Conservation (phyloP, 2,329 filamentous ascomycete genomes). For the Orbilia quercus region DNA sequence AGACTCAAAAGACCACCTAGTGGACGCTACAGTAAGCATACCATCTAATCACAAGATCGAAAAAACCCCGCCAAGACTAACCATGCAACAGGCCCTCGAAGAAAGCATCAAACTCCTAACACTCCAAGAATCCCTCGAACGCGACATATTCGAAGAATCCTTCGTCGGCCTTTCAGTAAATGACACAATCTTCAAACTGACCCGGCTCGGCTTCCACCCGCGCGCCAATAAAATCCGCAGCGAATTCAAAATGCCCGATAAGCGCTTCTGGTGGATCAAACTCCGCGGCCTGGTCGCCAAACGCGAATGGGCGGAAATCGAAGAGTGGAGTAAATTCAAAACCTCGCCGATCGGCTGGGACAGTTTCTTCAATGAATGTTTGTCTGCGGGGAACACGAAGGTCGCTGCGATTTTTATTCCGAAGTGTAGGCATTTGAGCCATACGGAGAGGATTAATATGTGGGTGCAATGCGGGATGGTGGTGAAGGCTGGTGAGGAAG, state of each 20-base stretch:
- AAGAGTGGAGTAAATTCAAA: constrained; percentile 78
- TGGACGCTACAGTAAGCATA: constrained; percentile 57
- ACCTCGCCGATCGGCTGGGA: constrained; percentile 98
- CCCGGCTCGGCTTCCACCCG: constrained; percentile 82
- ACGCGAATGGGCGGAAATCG: constrained; percentile 90
- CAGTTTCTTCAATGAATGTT: constrained; percentile 90
- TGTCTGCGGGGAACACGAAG: constrained; percentile 89
- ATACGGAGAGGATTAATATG: constrained; percentile 82
- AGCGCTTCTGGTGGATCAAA: constrained; percentile 86
- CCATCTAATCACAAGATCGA: no score
- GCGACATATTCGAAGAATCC: constrained; percentile 77
- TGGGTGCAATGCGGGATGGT: constrained; percentile 95
- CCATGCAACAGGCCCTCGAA: constrained; percentile 71
- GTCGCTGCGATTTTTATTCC: constrained; percentile 85
- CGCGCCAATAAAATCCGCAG: constrained; percentile 86
- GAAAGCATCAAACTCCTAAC: constrained; percentile 83
- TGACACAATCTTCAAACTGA: constrained; percentile 89
- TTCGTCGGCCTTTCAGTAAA: constrained; percentile 89
- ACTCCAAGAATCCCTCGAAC: constrained; percentile 87
- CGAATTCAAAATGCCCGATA: constrained; percentile 93
- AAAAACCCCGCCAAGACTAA: constrained; percentile 72
- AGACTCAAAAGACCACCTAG: constrained; percentile 77
- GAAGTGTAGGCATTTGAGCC: constrained; percentile 80
- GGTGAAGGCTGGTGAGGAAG: constrained; percentile 89
- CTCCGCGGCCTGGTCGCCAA: constrained; percentile 88